Conservation (phyloP, 2,329 filamentous ascomycete genomes). For the Didymosphaeria variabile region DNA sequence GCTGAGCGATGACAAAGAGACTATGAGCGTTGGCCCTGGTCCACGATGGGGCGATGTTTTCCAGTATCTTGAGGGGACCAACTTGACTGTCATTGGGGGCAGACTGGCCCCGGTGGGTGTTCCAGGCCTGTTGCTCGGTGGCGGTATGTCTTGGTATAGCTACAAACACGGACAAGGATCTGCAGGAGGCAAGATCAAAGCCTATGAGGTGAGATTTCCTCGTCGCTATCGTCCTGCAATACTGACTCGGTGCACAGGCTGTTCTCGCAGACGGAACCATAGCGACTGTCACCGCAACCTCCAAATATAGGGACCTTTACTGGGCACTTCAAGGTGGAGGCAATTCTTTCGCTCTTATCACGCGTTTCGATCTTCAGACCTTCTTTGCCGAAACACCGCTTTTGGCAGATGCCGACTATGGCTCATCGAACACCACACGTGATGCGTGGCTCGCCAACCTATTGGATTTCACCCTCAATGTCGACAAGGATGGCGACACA, state of each 20-base stretch:
- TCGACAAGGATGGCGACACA: constrained; percentile 21
- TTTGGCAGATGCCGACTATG: constrained; percentile 28
- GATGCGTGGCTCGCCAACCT: constrained; percentile 26
- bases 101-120: constrained; percentile 39
- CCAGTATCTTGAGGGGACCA: constrained; percentile 29
- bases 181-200: constrained; percentile 24
- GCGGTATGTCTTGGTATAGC: constrained; percentile 29
- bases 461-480: constrained; percentile 25
- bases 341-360: constrained; percentile 32
- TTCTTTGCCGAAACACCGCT: constrained; percentile 20
- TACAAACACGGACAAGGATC: constrained; percentile 22
- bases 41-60: constrained; percentile 43
- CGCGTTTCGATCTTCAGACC: constrained; percentile 27
- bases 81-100: constrained; percentile 36
- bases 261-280: constrained; percentile 38
- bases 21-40: constrained; percentile 37
- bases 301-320: constrained; percentile 36
- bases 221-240: background rate
- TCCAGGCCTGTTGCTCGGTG: constrained; percentile 39
- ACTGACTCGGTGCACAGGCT: constrained; percentile 11
- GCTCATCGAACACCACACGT: constrained; percentile 5
- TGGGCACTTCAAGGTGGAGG: constrained; percentile 41
- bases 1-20: constrained; percentile 34
- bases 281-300: constrained; percentile 25
- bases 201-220: constrained; percentile 12